A percentile compares a stretch with the other conserved stretches of the same genome.
phyloP scores from a whole-genome alignment of 2,329 filamentous ascomycete species.

The Fonsecaea pedrosoi region DNA sequence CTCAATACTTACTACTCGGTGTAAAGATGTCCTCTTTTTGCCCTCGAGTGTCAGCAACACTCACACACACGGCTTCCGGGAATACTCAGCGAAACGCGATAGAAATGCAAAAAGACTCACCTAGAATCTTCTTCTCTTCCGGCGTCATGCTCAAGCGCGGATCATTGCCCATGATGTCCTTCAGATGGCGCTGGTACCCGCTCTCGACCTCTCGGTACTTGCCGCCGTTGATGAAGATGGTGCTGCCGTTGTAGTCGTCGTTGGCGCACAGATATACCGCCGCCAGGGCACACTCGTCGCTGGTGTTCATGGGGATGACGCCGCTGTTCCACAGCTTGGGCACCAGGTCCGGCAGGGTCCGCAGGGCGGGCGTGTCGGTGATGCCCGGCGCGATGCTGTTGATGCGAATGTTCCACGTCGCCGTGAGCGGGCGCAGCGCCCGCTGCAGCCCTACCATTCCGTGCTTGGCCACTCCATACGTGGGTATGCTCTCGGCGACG shows the following conservation, averaged over 20 bases:
- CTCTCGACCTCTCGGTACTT: constrained; percentile 2
- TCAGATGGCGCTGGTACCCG: not conserved
- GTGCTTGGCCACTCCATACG: not conserved
- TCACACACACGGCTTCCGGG: no score
- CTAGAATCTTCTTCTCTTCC: constrained; percentile 5
- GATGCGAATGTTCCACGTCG: constrained; percentile 8
- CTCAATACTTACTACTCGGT: not conserved
- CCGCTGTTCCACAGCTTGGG: constrained; percentile 1
- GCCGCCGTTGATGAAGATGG: constrained; percentile 1
- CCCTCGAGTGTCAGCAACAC: not conserved
- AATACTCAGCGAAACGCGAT: no score
- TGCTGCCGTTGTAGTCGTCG: not conserved
- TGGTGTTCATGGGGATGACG: constrained; percentile 1
- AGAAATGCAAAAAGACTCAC: not conserved
- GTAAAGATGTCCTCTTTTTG: not conserved
- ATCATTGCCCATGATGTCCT: constrained; percentile 6
- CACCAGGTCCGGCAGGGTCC: not conserved
- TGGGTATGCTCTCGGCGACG: not conserved
- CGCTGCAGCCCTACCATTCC: not conserved
- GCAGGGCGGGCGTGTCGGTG: not conserved
- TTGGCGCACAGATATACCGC: not conserved
- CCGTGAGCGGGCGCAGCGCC: not conserved
- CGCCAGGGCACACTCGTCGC: not conserved
- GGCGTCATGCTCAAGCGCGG: not conserved
- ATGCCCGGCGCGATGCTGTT: constrained; percentile 11